These are phyloP conservation scores for Turnera subulata DNA, from an alignment of 345 rosid genomes.

Conservation along the genomic window DNA sequence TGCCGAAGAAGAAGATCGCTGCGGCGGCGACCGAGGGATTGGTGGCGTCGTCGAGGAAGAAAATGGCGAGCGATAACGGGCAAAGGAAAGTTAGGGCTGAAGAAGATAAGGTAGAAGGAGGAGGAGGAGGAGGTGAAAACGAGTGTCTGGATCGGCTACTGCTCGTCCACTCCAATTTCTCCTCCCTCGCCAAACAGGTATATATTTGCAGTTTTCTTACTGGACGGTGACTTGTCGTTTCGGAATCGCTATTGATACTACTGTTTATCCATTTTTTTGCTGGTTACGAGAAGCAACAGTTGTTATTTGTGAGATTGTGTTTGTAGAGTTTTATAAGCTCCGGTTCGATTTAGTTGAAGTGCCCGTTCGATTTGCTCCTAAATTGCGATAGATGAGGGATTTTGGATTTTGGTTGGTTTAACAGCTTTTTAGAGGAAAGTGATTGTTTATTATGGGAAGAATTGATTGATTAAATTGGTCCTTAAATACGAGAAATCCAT, in stretches of 20 bases:
- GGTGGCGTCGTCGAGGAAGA: neutral
- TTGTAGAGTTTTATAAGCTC: neutral
- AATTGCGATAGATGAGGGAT: too few species aligned
- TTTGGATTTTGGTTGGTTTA: too few species aligned
- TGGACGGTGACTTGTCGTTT: neutral
- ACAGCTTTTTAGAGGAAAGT: too few species aligned
- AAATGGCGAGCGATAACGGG: neutral
- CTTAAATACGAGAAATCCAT: too few species aligned
- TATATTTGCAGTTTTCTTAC: neutral
- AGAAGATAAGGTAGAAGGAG: neutral
- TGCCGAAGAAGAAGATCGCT: too few species aligned
- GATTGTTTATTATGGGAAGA: too few species aligned
- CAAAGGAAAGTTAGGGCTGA: neutral
- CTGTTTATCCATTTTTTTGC: neutral
- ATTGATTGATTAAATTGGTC: too few species aligned
- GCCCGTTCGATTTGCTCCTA: too few species aligned
- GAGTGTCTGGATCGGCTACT: constrained; percentile 53
- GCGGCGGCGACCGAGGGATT: too few species aligned
- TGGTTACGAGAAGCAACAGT: neutral
- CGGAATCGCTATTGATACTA: neutral
- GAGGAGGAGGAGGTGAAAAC: constrained; percentile 1
- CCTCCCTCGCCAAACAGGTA: constrained; percentile 59
- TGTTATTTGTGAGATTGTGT: neutral
- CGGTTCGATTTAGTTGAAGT: too few species aligned
- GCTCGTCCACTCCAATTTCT: constrained; percentile 65